These are phyloP conservation scores for Suillus subaureus DNA, from an alignment of 768 basidiomycete genomes.

Conservation along the genomic window DNA sequence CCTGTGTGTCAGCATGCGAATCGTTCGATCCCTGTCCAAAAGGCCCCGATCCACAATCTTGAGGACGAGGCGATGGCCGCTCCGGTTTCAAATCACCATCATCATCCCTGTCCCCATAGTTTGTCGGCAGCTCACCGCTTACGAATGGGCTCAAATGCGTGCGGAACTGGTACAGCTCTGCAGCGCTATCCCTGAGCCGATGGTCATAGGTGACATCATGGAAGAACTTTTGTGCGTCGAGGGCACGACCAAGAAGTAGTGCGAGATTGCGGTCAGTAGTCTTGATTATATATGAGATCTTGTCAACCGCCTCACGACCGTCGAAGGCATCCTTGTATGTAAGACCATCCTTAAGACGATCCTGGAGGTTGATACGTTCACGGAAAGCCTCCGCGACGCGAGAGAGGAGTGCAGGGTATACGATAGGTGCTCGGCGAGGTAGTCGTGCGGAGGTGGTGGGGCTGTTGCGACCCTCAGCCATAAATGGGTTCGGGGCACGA, in stretches of 20 bases:
- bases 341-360: constrained; percentile 91
- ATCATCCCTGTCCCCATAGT: constrained; percentile 40
- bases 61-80: constrained; percentile 15
- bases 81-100: constrained; percentile 31
- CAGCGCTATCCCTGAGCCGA: constrained; percentile 82
- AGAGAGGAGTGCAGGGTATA: constrained; percentile 96
- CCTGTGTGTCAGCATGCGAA: constrained; percentile 25
- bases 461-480: constrained; percentile 40
- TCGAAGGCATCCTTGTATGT: constrained; percentile 97
- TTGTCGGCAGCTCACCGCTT: constrained; percentile 62
- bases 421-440: constrained; percentile 61
- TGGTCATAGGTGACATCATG: constrained; percentile 99
- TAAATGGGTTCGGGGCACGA: constrained; percentile 37
- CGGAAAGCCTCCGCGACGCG: constrained; percentile 94
- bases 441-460: constrained; percentile 38
- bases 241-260: constrained; percentile 88
- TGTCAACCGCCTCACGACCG: constrained; percentile 95
- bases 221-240: constrained; percentile 98
- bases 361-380: constrained; percentile 72
- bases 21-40: constrained; percentile 37
- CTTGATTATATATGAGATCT: constrained; percentile 97
- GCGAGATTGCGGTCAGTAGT: constrained; percentile 97
- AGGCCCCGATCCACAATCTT: constrained; percentile 24
- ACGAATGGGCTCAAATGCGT: constrained; percentile 86
- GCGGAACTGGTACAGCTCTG: constrained; percentile 93